Percentiles rank a stretch among this genome's conserved stretches.
Conservation (phyloP, 176 grass and related monocot genomes). For the Tillandsia fasciculata region DNA sequence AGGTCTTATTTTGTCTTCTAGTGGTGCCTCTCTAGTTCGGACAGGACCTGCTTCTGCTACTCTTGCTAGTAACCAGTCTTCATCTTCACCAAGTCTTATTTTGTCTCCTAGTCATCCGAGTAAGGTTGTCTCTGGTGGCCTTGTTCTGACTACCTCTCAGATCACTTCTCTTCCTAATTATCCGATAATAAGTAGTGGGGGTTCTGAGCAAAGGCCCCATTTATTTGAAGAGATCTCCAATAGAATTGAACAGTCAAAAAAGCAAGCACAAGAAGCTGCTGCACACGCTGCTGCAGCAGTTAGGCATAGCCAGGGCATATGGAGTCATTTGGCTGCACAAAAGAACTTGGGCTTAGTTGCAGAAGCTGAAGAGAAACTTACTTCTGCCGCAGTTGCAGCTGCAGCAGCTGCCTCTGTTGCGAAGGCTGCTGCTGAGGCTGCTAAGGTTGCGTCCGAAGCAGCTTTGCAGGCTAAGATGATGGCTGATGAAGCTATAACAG, state of each 20-base stretch:
- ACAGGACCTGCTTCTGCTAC: conserved; percentile 30
- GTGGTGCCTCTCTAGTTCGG: conserved; percentile 33
- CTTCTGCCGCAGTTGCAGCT: conserved; percentile 73
- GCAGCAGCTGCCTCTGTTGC: conserved; percentile 83
- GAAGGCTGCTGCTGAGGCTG: conserved; percentile 78
- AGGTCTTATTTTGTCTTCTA: conserved; percentile 31
- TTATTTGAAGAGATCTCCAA: conserved; percentile 38
- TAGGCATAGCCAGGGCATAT: conserved; percentile 61
- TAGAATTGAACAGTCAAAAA: conserved; percentile 60
- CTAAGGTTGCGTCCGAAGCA: conserved; percentile 84
- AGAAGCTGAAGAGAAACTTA: conserved; percentile 76
- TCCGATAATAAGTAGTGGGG: conserved; percentile 28
- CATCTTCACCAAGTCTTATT: conserved; percentile 24
- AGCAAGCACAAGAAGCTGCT: conserved; percentile 53
- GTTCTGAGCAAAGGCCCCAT: conserved; percentile 34
- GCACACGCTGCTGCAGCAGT: conserved; percentile 43
- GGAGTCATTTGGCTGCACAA: conserved; percentile 49
- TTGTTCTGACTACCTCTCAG: conserved; percentile 42
- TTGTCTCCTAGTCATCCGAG: conserved; percentile 46
- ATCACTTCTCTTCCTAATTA: conserved; percentile 37
- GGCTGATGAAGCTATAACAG: conserved; percentile 61
- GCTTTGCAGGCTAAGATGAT: conserved; percentile 86
- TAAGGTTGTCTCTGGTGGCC: conserved; percentile 29
- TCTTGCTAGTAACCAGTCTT: conserved; percentile 22
- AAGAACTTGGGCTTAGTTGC: conserved; percentile 37